phyloP scores from a whole-genome alignment of 192 early-diverging fungal genomes.

The Coemansia nantahalensis region DNA sequence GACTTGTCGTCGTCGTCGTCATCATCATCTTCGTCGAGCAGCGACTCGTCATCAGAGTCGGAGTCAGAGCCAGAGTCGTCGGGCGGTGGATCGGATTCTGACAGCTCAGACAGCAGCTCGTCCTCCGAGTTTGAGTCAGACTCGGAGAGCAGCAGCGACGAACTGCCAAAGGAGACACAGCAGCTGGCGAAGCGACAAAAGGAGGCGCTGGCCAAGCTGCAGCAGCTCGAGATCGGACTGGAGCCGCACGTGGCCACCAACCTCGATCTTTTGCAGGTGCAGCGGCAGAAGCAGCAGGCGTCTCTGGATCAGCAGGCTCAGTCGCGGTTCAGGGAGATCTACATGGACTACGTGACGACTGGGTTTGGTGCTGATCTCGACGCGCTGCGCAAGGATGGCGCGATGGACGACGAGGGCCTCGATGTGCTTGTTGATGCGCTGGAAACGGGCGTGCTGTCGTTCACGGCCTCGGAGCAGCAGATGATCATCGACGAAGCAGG shows the following conservation, averaged over 20 bases:
- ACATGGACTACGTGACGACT: conserved; percentile 44
- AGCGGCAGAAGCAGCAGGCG: conserved; percentile 3
- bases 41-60: conserved; percentile 1
- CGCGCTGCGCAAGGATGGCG: conserved; percentile 31
- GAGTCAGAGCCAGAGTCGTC: neutral
- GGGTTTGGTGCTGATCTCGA: conserved; percentile 49
- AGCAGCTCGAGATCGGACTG: conserved; percentile 9
- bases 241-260: conserved; percentile 35
- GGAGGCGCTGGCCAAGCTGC: conserved; percentile 6
- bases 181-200: conserved; percentile 14
- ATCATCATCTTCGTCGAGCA: neutral
- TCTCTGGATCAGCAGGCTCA: conserved; percentile 11
- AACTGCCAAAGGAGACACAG: conserved; percentile 6
- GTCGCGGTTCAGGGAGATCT: conserved; percentile 38
- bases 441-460: conserved; percentile 31
- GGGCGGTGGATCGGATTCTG: conserved; percentile 2
- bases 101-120: neutral
- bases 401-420: conserved; percentile 32
- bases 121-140: conserved; percentile 9
- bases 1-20: no score
- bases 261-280: conserved; percentile 25
- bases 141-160: conserved; percentile 3
- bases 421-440: conserved; percentile 44
- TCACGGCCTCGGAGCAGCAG: conserved; percentile 24
- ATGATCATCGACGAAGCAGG: conserved; percentile 23